A percentile compares a stretch with the other conserved stretches of the same genome.
These are phyloP conservation scores for Corymbia calophylla DNA, from an alignment of 441 rosid genomes.

Conservation along the genomic window DNA sequence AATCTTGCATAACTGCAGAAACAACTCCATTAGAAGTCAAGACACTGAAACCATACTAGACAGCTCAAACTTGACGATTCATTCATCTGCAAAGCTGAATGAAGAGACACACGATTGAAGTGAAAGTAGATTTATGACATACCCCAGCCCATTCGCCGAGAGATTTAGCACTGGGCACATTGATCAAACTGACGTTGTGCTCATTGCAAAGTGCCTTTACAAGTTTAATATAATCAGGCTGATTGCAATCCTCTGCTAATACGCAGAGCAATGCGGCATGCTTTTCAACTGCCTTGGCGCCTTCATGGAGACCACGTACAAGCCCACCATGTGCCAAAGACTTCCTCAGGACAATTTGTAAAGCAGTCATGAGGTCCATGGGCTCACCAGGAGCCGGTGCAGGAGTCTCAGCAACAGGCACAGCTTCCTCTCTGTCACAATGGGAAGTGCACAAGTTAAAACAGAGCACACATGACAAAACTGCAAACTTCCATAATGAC, in stretches of 20 bases:
- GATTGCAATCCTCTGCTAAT: slow-evolving; percentile 89
- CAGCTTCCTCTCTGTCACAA: slow-evolving; percentile 61
- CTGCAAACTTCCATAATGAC: not conserved
- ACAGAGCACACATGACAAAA: not conserved
- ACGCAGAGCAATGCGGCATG: slow-evolving; percentile 70
- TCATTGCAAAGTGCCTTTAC: slow-evolving; percentile 90
- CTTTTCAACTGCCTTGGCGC: slow-evolving; percentile 86
- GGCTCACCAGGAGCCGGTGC: slow-evolving; percentile 50
- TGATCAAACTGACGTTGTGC: slow-evolving; percentile 53
- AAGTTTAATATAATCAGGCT: slow-evolving; percentile 78
- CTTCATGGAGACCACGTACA: slow-evolving; percentile 70
- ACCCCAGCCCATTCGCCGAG: slow-evolving; percentile 99
- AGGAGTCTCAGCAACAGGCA: slow-evolving; percentile 23
- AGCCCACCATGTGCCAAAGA: slow-evolving; percentile 85
- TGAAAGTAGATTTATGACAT: slow-evolving; percentile 16
- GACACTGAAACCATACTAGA: not conserved
- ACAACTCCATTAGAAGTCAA: not conserved
- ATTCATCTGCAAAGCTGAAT: not conserved
- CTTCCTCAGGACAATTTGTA: slow-evolving; percentile 72
- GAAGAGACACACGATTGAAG: not conserved
- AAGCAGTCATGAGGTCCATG: slow-evolving; percentile 74
- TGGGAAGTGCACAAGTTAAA: not conserved
- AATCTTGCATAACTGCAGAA: slow-evolving; percentile 45
- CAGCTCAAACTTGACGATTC: not conserved
- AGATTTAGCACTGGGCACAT: slow-evolving; percentile 77